Conservation (phyloP, 768 basidiomycete genomes). For the Suillus weaverae region DNA sequence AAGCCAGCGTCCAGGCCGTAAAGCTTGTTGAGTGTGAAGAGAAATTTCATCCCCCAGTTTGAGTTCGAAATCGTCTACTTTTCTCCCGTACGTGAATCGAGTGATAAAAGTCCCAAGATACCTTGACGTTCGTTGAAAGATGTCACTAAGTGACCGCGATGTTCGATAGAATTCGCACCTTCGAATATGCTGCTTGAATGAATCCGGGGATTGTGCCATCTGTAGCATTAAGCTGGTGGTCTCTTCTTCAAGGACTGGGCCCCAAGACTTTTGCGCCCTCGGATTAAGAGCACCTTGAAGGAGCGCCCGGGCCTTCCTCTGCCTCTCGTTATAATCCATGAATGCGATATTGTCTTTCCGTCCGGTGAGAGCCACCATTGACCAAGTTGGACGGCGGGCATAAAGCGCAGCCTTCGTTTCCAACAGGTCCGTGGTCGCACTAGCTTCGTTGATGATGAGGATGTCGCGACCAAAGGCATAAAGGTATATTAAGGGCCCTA, state of each 20-base stretch:
- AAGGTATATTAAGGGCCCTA: neutral
- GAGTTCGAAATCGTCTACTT: neutral
- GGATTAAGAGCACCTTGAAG: neutral
- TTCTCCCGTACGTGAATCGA: neutral
- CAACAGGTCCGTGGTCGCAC: neutral
- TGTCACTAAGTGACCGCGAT: neutral
- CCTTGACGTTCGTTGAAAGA: neutral
- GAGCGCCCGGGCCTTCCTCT: neutral
- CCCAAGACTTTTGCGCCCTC: neutral
- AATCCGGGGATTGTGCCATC: neutral
- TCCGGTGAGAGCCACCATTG: neutral
- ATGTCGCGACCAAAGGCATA: neutral
- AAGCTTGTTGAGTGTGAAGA: neutral
- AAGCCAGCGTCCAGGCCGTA: neutral
- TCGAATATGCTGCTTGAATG: neutral
- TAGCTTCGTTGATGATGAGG: neutral
- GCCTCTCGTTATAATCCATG: neutral
- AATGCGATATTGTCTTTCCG: neutral
- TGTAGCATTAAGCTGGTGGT: neutral
- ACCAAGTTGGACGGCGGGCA: neutral
- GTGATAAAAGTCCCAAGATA: neutral
- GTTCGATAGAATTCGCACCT: neutral
- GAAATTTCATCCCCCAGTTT: neutral
- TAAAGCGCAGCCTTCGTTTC: neutral
- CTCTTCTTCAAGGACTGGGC: neutral